Conservation (phyloP, 2,329 filamentous ascomycete genomes). For the Ceratocystis huliohia region DNA sequence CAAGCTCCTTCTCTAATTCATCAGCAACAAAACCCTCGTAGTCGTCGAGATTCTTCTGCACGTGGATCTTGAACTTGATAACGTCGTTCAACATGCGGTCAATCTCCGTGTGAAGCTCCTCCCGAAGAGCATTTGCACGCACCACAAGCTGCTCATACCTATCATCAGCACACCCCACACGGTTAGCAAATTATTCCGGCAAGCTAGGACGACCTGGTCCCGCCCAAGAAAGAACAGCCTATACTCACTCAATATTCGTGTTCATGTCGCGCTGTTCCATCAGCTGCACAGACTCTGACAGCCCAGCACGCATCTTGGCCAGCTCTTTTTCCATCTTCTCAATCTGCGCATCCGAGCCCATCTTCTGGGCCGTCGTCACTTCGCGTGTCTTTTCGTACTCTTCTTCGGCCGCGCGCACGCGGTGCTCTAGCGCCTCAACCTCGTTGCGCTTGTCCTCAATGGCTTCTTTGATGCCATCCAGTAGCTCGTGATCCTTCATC, state of each 20-base stretch:
- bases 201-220: not conserved
- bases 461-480: conserved; percentile 90
- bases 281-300: conserved; percentile 76
- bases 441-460: conserved; percentile 92
- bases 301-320: conserved; percentile 74
- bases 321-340: conserved; percentile 98
- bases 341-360: conserved; percentile 82
- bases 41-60: conserved; percentile 83
- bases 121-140: conserved; percentile 68
- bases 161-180: not conserved
- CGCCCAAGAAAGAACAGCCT: not conserved
- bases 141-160: conserved; percentile 90
- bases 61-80: conserved; percentile 95
- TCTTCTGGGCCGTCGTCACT: conserved; percentile 71
- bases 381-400: conserved; percentile 93
- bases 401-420: conserved; percentile 75
- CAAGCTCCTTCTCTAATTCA: conserved; percentile 76
- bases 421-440: conserved; percentile 81
- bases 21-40: conserved; percentile 90
- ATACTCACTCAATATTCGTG: conserved; percentile 76
- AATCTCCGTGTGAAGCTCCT: conserved; percentile 94
- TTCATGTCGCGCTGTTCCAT: conserved; percentile 95
- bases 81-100: conserved; percentile 94
- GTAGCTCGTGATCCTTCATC: conserved; percentile 84
- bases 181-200: not conserved